Percentiles rank a stretch among this genome's conserved stretches.
These are phyloP conservation scores for Polyplosphaeria fusca DNA, from an alignment of 495 filamentous ascomycete species.

Conservation along the genomic window DNA sequence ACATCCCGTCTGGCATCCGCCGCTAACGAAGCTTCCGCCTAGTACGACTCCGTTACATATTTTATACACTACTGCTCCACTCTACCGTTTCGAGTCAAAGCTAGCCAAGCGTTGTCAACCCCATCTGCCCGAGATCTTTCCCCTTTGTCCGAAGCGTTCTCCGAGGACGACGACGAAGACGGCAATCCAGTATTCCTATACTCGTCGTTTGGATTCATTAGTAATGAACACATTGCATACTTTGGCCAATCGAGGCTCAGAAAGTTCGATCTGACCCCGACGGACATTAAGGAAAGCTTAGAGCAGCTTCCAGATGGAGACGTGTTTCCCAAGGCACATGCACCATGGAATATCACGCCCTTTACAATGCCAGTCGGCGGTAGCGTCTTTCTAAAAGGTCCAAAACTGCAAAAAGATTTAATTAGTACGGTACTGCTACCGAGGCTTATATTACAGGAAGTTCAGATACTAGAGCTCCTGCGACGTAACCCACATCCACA, in stretches of 20 bases:
- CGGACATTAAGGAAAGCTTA: slow-evolving; percentile 11
- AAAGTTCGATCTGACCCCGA: slow-evolving; percentile 12
- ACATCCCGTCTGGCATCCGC: not conserved
- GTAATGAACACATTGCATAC: slow-evolving; percentile 5
- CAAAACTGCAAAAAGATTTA: slow-evolving; percentile 10
- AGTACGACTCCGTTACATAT: not conserved
- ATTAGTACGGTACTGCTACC: slow-evolving; percentile 8
- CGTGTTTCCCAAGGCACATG: slow-evolving; percentile 5
- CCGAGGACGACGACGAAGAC: slow-evolving; percentile 17
- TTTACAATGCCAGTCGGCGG: slow-evolving; percentile 10
- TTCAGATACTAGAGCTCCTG: slow-evolving; percentile 23
- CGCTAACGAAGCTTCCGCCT: not conserved
- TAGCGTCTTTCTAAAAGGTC: slow-evolving; percentile 17
- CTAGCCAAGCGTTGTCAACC: slow-evolving; percentile 5
- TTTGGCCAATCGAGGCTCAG: slow-evolving; percentile 15
- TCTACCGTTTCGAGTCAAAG: slow-evolving; percentile 2
- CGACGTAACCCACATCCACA: slow-evolving; percentile 20
- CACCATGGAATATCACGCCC: not conserved
- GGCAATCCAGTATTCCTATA: slow-evolving; percentile 18
- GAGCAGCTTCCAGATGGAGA: slow-evolving; percentile 10
- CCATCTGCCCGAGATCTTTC: slow-evolving; percentile 7
- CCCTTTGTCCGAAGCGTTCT: slow-evolving; percentile 13
- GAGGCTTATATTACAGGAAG: slow-evolving; percentile 26
- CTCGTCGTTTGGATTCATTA: slow-evolving; percentile 18
- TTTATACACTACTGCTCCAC: slow-evolving; percentile 1